These are phyloP conservation scores for Cadophora sp. DNA, from an alignment of 2,329 filamentous ascomycete genomes.

Conservation along the genomic window DNA sequence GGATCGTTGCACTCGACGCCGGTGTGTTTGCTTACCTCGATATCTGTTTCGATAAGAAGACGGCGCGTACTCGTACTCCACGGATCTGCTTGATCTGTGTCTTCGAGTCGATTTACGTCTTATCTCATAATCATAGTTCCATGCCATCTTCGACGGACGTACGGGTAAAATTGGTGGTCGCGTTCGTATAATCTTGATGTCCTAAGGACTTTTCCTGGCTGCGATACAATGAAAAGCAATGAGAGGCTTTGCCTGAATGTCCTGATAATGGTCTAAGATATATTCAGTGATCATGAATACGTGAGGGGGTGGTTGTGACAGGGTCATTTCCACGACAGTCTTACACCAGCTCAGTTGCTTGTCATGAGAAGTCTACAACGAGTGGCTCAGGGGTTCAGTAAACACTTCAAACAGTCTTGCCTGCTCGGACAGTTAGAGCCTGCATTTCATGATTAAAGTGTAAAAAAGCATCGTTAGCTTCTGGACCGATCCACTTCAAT, in stretches of 20 bases:
- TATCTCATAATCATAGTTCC: slow-evolving; percentile 10
- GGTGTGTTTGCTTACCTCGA: not conserved
- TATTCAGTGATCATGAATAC: not conserved
- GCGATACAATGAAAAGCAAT: not conserved
- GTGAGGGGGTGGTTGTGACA: not conserved
- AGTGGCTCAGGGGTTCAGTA: not conserved
- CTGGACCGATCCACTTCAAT: not conserved
- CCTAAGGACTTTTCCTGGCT: not conserved
- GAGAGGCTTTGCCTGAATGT: not conserved
- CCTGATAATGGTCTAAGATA: not conserved
- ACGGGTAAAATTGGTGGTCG: too few relatives aligned
- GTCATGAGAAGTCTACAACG: not conserved
- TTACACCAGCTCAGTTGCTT: not conserved
- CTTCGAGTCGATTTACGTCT: slow-evolving; percentile 2
- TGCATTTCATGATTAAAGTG: too few relatives aligned
- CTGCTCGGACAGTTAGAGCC: too few relatives aligned
- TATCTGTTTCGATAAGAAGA: slow-evolving; percentile 12
- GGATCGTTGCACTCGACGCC: too few relatives aligned
- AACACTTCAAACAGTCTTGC: not conserved
- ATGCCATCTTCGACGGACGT: not conserved
- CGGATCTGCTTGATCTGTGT: slow-evolving; percentile 4
- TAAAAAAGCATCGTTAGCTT: too few relatives aligned
- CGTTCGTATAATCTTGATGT: not conserved
- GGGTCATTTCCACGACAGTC: not conserved
- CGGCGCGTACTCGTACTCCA: slow-evolving; percentile 7